Evolutionary conservation across 1,284 basidiomycete species (phyloP).

Genomic region (Abortiporus biennis): DNA sequence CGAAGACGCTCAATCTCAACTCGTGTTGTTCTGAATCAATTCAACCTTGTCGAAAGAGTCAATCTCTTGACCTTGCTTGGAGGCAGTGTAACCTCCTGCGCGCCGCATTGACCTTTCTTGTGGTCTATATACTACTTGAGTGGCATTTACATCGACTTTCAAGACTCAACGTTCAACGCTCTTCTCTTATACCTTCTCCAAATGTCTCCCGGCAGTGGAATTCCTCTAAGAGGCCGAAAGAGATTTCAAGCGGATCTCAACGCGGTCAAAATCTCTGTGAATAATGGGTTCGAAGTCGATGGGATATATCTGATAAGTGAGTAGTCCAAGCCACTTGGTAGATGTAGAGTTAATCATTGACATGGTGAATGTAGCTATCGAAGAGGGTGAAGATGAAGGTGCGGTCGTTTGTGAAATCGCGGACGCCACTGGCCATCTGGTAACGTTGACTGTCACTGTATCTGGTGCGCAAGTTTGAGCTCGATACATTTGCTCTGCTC

Average conservation of each 20-base stretch:
- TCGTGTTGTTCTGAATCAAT: no score
- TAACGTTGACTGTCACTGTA: slow-evolving; percentile 40
- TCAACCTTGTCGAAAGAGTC: no score
- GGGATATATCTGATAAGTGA: slow-evolving; percentile 26
- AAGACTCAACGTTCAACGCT: no score
- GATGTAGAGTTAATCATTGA: neutral
- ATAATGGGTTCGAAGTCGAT: slow-evolving; percentile 32
- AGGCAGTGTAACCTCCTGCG: no score
- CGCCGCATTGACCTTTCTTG: no score
- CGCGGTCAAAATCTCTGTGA: slow-evolving; percentile 26
- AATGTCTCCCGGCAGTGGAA: no score
- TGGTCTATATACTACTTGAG: no score
- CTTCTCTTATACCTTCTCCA: no score
- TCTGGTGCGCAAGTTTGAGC: slow-evolving; percentile 38
- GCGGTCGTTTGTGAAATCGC: slow-evolving; percentile 42
- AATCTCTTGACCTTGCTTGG: no score
- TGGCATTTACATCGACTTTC: no score
- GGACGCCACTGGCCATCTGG: slow-evolving; percentile 25
- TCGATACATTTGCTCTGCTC: no score
- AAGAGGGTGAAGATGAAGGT: slow-evolving; percentile 57
- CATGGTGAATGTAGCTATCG: slow-evolving; percentile 28
- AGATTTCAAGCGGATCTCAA: slow-evolving; percentile 48
- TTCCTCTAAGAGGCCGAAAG: slow-evolving; percentile 43
- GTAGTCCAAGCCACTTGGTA: neutral
- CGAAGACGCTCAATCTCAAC: no score